Conservation (phyloP, 495 filamentous ascomycete species). For the Aspergillus sclerotiicarbonarius region DNA sequence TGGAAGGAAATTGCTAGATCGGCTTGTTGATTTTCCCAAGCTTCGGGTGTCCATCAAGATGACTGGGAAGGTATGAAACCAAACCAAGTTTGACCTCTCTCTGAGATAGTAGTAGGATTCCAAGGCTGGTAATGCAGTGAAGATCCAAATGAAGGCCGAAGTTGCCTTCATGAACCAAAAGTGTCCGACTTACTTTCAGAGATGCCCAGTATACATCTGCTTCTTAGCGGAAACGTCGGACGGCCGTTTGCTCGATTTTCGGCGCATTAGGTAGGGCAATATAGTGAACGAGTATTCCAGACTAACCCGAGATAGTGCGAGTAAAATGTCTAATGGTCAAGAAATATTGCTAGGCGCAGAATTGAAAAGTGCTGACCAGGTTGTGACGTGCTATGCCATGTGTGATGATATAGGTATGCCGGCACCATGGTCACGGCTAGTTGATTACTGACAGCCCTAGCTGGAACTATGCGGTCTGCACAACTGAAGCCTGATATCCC, state of each 20-base stretch:
- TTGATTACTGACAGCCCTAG: conserved; percentile 32
- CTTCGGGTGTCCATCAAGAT: conserved; percentile 59
- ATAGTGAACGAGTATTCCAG: not conserved
- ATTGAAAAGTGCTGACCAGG: conserved; percentile 54
- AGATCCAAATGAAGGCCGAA: conserved; percentile 62
- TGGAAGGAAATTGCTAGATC: conserved; percentile 64
- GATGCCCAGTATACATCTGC: conserved; percentile 62
- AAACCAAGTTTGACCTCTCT: not conserved
- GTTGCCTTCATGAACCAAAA: conserved; percentile 73
- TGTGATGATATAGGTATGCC: conserved; percentile 80
- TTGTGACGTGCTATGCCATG: conserved; percentile 69
- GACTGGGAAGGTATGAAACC: conserved; percentile 43
- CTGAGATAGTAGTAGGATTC: conserved; percentile 31
- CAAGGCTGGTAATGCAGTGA: conserved; percentile 45
- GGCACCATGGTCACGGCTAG: not conserved
- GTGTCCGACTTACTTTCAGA: conserved; percentile 57
- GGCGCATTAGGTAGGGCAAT: conserved; percentile 57
- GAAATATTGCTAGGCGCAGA: conserved; percentile 61
- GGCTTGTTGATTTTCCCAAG: conserved; percentile 70
- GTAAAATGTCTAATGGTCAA: conserved; percentile 60
- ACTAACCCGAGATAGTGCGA: conserved; percentile 50
- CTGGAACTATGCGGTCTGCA: conserved; percentile 69
- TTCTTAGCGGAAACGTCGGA: conserved; percentile 75
- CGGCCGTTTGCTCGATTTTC: conserved; percentile 73
- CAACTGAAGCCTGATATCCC: conserved; percentile 63